Percentiles rank a stretch among this genome's conserved stretches.
These are phyloP conservation scores for Rhizopogon vulgaris DNA, from an alignment of 768 basidiomycete genomes.

Conservation along the genomic window DNA sequence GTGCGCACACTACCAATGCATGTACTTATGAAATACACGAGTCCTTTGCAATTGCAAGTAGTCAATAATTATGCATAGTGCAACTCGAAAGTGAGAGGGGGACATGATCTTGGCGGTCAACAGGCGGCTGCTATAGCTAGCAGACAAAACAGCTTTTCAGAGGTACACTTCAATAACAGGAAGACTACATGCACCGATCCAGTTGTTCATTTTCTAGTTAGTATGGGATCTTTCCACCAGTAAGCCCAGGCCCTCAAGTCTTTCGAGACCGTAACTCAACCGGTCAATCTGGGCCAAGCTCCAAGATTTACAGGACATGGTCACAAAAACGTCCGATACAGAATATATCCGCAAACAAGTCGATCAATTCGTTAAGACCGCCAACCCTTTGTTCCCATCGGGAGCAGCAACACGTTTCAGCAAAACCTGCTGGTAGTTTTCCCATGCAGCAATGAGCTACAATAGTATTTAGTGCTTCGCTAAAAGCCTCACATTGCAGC, in stretches of 20 bases:
- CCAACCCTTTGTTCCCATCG: background rate
- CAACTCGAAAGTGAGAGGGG: no score
- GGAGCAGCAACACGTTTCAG: slow-evolving; percentile 39
- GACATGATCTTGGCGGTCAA: no score
- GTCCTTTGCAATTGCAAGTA: no score
- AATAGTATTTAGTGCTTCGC: slow-evolving; percentile 1
- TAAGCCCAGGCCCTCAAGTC: no score
- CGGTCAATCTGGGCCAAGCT: background rate
- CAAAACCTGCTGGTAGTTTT: slow-evolving; percentile 70
- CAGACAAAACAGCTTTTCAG: no score
- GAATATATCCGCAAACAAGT: background rate
- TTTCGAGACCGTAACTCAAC: background rate
- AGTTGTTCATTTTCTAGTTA: no score
- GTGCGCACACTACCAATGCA: no score
- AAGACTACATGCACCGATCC: no score
- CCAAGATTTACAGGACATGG: background rate
- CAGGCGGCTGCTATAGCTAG: no score
- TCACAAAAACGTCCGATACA: background rate
- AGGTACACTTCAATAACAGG: no score
- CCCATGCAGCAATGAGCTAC: slow-evolving; percentile 75
- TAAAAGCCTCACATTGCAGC: background rate
- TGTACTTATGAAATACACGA: no score
- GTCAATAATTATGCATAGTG: no score
- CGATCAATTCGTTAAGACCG: background rate
- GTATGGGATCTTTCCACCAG: background rate